phyloP scores from a whole-genome alignment of 2,329 filamentous ascomycete species.

The Botrytis tulipae region DNA sequence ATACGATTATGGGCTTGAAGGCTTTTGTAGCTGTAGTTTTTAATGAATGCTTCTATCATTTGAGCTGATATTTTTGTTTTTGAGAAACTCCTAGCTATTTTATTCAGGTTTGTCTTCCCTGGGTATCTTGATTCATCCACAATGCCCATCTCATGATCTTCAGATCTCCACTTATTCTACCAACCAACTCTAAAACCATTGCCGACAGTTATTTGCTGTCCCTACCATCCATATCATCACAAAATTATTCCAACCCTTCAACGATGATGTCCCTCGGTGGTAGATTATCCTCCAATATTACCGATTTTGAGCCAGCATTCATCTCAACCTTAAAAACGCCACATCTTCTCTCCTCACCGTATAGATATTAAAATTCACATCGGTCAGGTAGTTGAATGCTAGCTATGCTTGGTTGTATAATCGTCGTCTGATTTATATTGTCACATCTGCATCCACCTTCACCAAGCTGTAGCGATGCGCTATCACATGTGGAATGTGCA shows the following conservation, averaged over 20 bases:
- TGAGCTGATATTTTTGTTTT: neutral
- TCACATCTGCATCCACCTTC: neutral
- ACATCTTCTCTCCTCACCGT: neutral
- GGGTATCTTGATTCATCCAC: neutral
- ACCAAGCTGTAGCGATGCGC: neutral
- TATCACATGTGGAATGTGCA: neutral
- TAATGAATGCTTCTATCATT: neutral
- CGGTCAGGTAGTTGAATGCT: neutral
- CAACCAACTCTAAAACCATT: neutral
- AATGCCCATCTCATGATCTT: slow-evolving; percentile 1
- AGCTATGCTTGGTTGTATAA: neutral
- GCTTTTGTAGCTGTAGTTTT: slow-evolving; percentile 4
- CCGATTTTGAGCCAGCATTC: neutral
- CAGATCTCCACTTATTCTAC: neutral
- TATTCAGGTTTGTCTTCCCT: neutral
- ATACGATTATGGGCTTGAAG: neutral
- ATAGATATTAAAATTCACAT: too few species aligned
- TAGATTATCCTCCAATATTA: neutral
- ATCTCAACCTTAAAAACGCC: rapidly evolving
- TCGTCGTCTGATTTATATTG: neutral
- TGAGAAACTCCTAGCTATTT: neutral
- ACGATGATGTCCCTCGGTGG: neutral
- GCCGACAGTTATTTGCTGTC: neutral
- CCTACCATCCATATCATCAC: too few species aligned
- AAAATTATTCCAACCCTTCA: neutral